Percentiles rank a stretch among this genome's conserved stretches.
Conservation (phyloP, 2,329 filamentous ascomycete genomes). For the Fusarium newnesense region DNA sequence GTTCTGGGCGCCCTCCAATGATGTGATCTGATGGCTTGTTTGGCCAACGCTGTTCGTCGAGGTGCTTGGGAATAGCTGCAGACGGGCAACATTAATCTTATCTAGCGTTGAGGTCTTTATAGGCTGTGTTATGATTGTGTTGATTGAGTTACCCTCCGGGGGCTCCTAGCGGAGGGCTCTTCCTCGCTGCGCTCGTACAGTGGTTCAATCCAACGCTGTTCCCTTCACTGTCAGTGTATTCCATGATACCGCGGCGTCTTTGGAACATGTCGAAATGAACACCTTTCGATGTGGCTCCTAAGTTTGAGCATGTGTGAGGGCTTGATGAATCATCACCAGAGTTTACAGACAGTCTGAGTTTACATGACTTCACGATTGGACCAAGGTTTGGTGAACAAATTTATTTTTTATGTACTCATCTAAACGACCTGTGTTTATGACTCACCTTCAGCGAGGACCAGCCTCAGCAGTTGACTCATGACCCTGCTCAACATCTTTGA, state of each 20-base stretch:
- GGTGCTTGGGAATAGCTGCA: neutral
- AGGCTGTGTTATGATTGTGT: no score
- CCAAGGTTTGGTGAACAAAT: neutral
- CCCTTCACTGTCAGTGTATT: neutral
- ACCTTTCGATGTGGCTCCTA: neutral
- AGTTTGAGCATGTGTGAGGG: neutral
- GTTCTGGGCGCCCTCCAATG: neutral
- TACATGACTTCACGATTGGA: neutral
- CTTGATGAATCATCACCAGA: neutral
- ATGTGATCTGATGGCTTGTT: neutral
- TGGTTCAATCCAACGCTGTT: rapidly evolving
- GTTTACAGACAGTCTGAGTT: neutral
- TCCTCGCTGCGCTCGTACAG: no score
- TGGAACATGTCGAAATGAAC: neutral
- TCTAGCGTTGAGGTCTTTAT: neutral
- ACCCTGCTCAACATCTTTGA: neutral
- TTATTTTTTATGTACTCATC: neutral
- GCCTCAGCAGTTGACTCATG: neutral
- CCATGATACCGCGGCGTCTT: rapidly evolving
- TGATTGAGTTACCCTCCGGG: no score
- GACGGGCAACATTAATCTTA: no score
- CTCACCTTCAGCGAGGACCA: neutral
- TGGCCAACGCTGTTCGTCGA: neutral
- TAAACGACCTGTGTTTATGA: neutral
- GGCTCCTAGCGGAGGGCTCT: no score